Base-by-base conservation (phyloP, 2,329 filamentous ascomycete genomes). In the Verticillium dahliae region DNA sequence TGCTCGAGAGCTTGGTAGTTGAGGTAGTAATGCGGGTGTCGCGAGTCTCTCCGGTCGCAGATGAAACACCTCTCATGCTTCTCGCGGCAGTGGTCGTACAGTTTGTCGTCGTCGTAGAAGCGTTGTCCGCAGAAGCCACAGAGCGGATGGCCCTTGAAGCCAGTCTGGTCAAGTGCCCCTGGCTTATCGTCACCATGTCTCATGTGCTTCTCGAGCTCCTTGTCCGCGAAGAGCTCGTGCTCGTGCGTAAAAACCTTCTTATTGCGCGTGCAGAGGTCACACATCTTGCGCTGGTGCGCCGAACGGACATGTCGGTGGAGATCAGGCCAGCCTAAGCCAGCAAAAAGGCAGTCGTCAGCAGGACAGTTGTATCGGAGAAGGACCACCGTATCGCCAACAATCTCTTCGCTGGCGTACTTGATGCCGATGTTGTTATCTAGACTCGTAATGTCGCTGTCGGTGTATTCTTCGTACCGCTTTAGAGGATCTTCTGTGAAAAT, bases 231-330 rank as follows among this genome's bases (percentile, higher is more conserved):
- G 1, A 99, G 82, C 65, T 96, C 91, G 72, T 99, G 95, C 75
- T 99, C 95, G 76, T 99, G 95, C 1, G 95, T 97, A 69, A 99
- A 99, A 38, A 97, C 92, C 72, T 97, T 97, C 77, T 99, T 99
- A 79, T 97, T 93, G 63, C 92, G 82, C 6, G 93, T 84, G 75
- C 93, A 97, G 11, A 97, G 81, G 74, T 97, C 92, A 75, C 90
- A 96, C 89, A 96, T 93, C 72, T 90, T 88, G 77, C 94, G 96
- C 66, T 88, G 83, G 78, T 99, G 95, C 62, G 84, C 85, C 59
- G 81, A 85, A 71, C 89, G 90, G 61, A 97, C 94, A 80, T 99
- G 92, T 68, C 92, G 78, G 67, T 84, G 81, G 59, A 84, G 72
- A 65, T 84, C 81, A 11, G 78, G 79, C 80, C 81, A 84, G 63